Evolutionary conservation across 2,329 filamentous ascomycete genomes (phyloP), one percentile per base, ranked within the genome.

Genomic region (Chaetothyriales sp.): DNA sequence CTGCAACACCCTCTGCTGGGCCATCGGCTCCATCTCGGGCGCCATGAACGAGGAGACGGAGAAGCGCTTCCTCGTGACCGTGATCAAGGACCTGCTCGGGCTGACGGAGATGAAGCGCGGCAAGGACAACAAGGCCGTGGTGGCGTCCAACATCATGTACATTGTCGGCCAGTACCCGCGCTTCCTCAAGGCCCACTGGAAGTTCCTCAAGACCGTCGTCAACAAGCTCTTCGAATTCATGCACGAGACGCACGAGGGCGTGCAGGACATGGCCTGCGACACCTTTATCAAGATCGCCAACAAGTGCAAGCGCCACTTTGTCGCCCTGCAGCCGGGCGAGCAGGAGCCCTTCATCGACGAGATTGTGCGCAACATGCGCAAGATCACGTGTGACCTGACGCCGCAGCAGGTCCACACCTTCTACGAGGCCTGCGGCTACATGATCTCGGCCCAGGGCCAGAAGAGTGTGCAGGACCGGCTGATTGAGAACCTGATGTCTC

Each of bases 171-270:
- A 98, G 66, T 98, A 98, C 66, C 92, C 92, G 40, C 86, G 92
- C 18, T 98, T 98, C 73, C 74, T 98, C 63, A 98, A 98, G 74
- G 92, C 92, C 1, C 92, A 98, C 69, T 98, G 92, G 92, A 98
- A 98, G 69, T 98, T 98, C 72, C 75, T 98, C 52, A 98, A 98
- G 81, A 98, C 92, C 2, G 92, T 98, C 18, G 92, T 98, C 64
- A 98, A 98, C 73, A 98, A 98, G 74, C 78, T 98, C 4, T 98
- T 98, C 64, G 92, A 98, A 72, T 98, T 98, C 66, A 98, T 98
- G 92, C 92, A 98, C 68, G 92, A 98, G 70, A 97, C 92, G 1
- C 92, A 98, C 64, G 92, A 98, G 74, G 92, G 86, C 74, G 92
- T 98, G 22, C 94, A 98, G 71, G 92, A 98, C 70, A 98, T 98